phyloP scores from a whole-genome alignment of 345 rosid species.

The Populus simonii region DNA sequence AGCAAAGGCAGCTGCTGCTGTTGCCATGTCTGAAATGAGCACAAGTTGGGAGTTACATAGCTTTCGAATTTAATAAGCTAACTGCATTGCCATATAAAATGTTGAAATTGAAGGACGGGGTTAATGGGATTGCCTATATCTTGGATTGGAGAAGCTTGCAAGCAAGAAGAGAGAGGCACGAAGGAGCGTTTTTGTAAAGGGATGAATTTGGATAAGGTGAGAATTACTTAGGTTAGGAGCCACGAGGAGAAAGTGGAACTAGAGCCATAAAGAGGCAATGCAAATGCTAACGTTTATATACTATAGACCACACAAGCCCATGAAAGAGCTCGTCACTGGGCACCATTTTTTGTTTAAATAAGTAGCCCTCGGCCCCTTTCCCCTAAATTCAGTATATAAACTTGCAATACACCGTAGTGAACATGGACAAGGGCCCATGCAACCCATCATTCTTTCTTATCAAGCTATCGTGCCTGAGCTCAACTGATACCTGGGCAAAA shows the following conservation, averaged over 20 bases:
- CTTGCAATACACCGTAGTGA: background rate
- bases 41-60: background rate
- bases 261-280: background rate
- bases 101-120: background rate
- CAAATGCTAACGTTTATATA: background rate
- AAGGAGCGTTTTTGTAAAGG: background rate
- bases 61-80: background rate
- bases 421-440: background rate
- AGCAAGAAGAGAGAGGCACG: background rate
- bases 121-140: background rate
- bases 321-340: background rate
- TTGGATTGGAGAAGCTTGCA: background rate
- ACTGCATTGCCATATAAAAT: background rate
- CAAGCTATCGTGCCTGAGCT: background rate
- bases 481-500: background rate
- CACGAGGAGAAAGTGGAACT: background rate
- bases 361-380: background rate
- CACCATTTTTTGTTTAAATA: background rate
- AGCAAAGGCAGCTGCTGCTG: slow-evolving; percentile 18
- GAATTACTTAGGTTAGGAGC: background rate
- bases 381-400: background rate
- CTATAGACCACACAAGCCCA: background rate
- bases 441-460: background rate
- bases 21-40: slow-evolving; percentile 12
- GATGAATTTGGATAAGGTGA: slow-evolving; percentile 10